Base-by-base conservation (phyloP, 1,284 basidiomycete species). In the Austroboletus niveus region DNA sequence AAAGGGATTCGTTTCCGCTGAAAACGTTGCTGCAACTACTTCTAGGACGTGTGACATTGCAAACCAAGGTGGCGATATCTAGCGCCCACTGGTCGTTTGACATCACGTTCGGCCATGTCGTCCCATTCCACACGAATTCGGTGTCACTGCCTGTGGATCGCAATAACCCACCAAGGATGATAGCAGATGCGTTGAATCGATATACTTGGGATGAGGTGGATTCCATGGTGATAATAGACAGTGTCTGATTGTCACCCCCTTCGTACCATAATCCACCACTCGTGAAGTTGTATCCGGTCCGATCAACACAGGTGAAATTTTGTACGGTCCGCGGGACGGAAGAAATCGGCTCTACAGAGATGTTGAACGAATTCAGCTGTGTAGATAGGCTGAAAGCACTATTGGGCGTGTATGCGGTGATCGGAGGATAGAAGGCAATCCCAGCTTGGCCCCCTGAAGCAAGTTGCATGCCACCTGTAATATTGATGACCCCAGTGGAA, bases 311-410 rank as follows among this genome's bases (percentile, higher is more conserved):
- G 51, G 51, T 34, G 17, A 57, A 48, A n/a, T 42, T 49, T 24
- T 29, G 52, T 12, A 55, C 58, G 8, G 27, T 29, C 27, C 8
- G 27, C 8, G 27, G 27, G 8, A 29, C 27, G n/a, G 39, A 2
- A 6, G 51, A 54, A 7, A 35, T 27, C 5, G 47, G 42, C 14
- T 54, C 47, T 40, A 42, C 34, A 31, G 46, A 48, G n/a, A 54
- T 8, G 30, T 54, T 43, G 51, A 48, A 53, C 9, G 51, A 42
- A 34, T 48, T 49, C 11, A 46, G 32, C 8, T 9, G 8, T 15
- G 35, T 15, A n/a, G 35, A 38, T 15, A 17, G 35, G n/a, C 15
- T 17, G 6, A 38, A 15, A 15, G 14, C 7, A n/a, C 14, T 15
- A n/a, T n/a, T n/a, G n/a, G 14, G 15, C 12, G 35, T 5, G 35